Base-by-base conservation (phyloP, 2,329 filamentous ascomycete genomes). In the Penicillium griseofulvum region DNA sequence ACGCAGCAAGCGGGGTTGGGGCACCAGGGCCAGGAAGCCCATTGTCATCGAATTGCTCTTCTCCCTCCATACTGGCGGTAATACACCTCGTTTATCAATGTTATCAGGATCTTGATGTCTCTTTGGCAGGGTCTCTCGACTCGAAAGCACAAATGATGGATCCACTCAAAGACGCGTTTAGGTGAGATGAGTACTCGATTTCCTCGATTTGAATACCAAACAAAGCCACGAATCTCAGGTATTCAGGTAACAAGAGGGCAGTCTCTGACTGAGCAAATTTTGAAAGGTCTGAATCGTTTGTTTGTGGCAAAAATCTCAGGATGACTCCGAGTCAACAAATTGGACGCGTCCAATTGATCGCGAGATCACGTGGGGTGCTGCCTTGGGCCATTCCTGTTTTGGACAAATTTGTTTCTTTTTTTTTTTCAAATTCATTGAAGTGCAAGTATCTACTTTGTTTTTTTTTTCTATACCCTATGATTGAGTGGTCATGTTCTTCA, bases 1-100 rank as follows among this genome's bases (percentile, higher is more conserved):
- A 82, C 44, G 89, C 89, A 45, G 83, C 80, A 28, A 99, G 82
- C 44, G 93, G 91, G 53, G 92, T 96, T 3, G 94, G 94, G n/a
- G 94, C 94, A 61, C 94, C 94, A 55, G 93, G 93, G 11, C 89
- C 91, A 53, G 88, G 86, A 68, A 86, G 83, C 58, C 86, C 83
- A 65, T 83, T 82, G 56, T 96, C 91, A 54, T 94, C 91, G 65
- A 86, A 84, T 54, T 83, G 82, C 58, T 87, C 87, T 62, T 95
- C 89, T 36, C 85, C 84, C 59, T 87, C 83, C 61, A 85, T 82
- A 46, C 82, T 81, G 56, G 78, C 75, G 61, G 82, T 64, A 68
- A 74, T 74, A 9, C 5, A 24, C 24, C 8, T 29, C 4, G 22
- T 11, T 31, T 26, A 17, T 26, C 17, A 3, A 19, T 26, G 12